phyloP scores from a whole-genome alignment of 148 eudicot genomes.

The Tetragonia tetragonoides region DNA sequence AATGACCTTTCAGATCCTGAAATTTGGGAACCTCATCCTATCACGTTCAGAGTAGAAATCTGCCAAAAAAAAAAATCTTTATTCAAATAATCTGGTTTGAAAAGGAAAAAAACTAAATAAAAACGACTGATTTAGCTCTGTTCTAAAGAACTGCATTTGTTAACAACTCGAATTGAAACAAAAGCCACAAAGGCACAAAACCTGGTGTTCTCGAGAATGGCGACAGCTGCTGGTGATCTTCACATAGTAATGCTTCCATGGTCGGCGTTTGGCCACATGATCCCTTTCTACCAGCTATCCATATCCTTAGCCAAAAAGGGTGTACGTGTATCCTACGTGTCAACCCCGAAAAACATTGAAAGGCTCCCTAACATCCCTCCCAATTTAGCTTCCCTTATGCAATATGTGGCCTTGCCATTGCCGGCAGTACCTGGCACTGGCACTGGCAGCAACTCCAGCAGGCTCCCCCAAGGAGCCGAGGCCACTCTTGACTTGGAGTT shows the following conservation, averaged over 20 bases:
- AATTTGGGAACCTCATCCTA: too few relatives aligned
- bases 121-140: too few relatives aligned
- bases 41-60: too few relatives aligned
- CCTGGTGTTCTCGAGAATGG: too few relatives aligned
- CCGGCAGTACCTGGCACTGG: constrained; percentile 27
- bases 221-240: not conserved
- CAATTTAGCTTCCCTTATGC: constrained; percentile 17
- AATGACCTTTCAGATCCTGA: too few relatives aligned
- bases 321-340: constrained; percentile 33
- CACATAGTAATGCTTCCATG: constrained; percentile 45
- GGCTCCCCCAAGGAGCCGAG: constrained; percentile 37
- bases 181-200: too few relatives aligned
- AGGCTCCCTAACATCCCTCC: constrained; percentile 40
- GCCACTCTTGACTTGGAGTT: constrained; percentile 40
- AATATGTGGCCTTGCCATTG: constrained; percentile 32
- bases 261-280: constrained; percentile 48
- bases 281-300: constrained; percentile 38
- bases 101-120: too few relatives aligned
- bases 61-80: too few relatives aligned
- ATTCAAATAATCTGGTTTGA: too few relatives aligned
- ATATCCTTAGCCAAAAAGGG: constrained; percentile 32
- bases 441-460: not conserved
- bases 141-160: too few relatives aligned
- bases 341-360: constrained; percentile 42
- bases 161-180: too few relatives aligned